Conservation (phyloP, 257 asterid species). For the Galeopsis tetrahit region DNA sequence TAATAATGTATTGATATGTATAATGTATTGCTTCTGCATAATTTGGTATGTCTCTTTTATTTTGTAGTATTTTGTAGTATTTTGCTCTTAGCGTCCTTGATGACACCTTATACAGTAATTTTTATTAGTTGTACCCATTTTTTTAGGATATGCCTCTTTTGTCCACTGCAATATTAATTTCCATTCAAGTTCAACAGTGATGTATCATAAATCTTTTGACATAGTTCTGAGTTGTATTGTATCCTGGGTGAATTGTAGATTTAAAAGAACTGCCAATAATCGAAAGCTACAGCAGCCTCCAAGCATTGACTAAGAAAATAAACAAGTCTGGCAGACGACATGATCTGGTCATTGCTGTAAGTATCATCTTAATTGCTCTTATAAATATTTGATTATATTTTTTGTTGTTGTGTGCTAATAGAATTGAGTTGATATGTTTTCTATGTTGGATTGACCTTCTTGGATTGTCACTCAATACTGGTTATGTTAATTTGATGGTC, state of each 20-base stretch:
- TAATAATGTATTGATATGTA: conserved; percentile 10
- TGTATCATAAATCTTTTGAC: not conserved
- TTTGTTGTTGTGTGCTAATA: conserved; percentile 8
- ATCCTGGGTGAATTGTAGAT: conserved; percentile 48
- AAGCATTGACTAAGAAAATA: conserved; percentile 56
- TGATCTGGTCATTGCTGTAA: conserved; percentile 87
- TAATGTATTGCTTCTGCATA: not conserved
- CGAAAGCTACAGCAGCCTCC: conserved; percentile 77
- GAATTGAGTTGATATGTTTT: conserved; percentile 9
- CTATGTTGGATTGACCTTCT: not conserved
- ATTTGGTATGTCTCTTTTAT: conserved; percentile 1
- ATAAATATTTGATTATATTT: not conserved
- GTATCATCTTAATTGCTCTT: conserved; percentile 37
- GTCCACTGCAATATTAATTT: conserved; percentile 1
- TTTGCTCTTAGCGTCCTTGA: not conserved
- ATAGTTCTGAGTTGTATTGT: conserved; percentile 24
- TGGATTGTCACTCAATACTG: conserved; percentile 15
- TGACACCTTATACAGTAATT: not conserved
- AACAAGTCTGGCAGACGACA: conserved; percentile 78
- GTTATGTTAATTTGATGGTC: conserved; percentile 27
- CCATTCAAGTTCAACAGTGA: conserved; percentile 17
- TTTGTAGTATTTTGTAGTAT: conserved; percentile 5
- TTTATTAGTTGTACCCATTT: not conserved
- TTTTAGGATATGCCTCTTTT: not conserved
- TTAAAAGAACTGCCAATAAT: conserved; percentile 64